phyloP scores from a whole-genome alignment of 164 flowering plant species.

The Magnolia officinalis region DNA sequence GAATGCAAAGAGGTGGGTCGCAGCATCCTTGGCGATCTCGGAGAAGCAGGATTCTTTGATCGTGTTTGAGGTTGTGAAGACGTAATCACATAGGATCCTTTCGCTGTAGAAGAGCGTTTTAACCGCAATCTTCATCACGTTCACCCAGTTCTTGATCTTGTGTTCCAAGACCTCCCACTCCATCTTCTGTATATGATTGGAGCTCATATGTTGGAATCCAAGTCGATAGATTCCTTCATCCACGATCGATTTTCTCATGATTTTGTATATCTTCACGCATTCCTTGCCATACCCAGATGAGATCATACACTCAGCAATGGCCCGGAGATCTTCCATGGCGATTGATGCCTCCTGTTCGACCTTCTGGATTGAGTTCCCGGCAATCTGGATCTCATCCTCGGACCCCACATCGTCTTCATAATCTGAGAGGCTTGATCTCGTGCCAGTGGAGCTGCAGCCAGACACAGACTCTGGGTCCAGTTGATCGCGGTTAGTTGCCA shows the following conservation, averaged over 20 bases:
- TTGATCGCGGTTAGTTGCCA: conserved; percentile 52
- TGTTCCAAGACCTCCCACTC: conserved; percentile 50
- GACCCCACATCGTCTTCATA: conserved; percentile 3
- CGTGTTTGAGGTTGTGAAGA: conserved; percentile 45
- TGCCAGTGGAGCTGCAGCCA: conserved; percentile 38
- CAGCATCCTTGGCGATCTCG: conserved; percentile 52
- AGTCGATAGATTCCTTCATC: conserved; percentile 61
- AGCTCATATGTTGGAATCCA: conserved; percentile 38
- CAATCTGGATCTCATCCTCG: conserved; percentile 28
- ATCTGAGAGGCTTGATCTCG: conserved; percentile 19
- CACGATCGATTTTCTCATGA: conserved; percentile 57
- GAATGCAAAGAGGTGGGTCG: conserved; percentile 40
- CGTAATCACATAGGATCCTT: conserved; percentile 57
- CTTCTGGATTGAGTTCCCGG: conserved; percentile 16
- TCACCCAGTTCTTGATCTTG: conserved; percentile 54
- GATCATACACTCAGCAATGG: conserved; percentile 69
- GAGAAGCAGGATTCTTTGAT: conserved; percentile 57
- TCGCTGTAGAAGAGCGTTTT: conserved; percentile 58
- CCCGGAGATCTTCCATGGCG: conserved; percentile 46
- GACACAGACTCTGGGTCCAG: conserved; percentile 63
- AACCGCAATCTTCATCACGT: conserved; percentile 44
- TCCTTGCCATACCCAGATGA: conserved; percentile 62
- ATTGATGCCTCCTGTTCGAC: conserved; percentile 39
- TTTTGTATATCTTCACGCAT: conserved; percentile 47
- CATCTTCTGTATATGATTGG: conserved; percentile 38